Percentiles rank a stretch among this genome's conserved stretches.
Conservation (phyloP, 1,284 basidiomycete genomes). For the Papiliotrema terrestris region DNA sequence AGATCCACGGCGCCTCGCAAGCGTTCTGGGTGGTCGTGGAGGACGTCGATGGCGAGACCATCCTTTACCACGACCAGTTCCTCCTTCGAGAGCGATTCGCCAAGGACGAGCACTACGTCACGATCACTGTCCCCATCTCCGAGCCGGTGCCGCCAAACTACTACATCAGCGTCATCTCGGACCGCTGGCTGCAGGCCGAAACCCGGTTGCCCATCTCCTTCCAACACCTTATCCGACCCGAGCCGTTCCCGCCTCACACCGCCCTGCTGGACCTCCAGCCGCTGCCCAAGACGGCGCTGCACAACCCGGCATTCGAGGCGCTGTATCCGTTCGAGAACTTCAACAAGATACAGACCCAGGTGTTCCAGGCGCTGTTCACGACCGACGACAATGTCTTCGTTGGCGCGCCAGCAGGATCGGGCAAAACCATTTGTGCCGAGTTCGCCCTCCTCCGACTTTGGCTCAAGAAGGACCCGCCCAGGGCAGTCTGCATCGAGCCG, state of each 20-base stretch:
- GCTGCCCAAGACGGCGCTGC: conserved; percentile 82
- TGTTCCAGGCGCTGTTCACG: conserved; percentile 95
- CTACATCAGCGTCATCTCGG: conserved; percentile 91
- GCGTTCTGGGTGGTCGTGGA: conserved; percentile 91
- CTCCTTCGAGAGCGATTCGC: conserved; percentile 87
- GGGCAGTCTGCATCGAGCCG: conserved; percentile 95
- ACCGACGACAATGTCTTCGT: conserved; percentile 95
- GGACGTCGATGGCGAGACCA: conserved; percentile 93
- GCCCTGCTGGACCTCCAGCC: conserved; percentile 89
- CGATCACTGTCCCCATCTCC: conserved; percentile 92
- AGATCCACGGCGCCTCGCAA: conserved; percentile 82
- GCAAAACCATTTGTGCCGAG: conserved; percentile 96
- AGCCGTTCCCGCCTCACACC: conserved; percentile 92
- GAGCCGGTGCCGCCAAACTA: conserved; percentile 97
- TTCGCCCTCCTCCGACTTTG: conserved; percentile 89
- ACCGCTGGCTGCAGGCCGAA: conserved; percentile 93
- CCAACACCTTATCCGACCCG: conserved; percentile 95
- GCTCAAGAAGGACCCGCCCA: conserved; percentile 73
- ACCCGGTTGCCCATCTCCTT: conserved; percentile 94
- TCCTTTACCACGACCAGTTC: conserved; percentile 92
- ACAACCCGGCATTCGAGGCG: conserved; percentile 84
- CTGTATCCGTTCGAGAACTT: conserved; percentile 83
- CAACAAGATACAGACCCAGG: conserved; percentile 99
- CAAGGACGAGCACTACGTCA: conserved; percentile 88
- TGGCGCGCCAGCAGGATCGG: conserved; percentile 92